phyloP scores from a whole-genome alignment of 768 basidiomycete species.

The Sporobolomyces pararoseus region DNA sequence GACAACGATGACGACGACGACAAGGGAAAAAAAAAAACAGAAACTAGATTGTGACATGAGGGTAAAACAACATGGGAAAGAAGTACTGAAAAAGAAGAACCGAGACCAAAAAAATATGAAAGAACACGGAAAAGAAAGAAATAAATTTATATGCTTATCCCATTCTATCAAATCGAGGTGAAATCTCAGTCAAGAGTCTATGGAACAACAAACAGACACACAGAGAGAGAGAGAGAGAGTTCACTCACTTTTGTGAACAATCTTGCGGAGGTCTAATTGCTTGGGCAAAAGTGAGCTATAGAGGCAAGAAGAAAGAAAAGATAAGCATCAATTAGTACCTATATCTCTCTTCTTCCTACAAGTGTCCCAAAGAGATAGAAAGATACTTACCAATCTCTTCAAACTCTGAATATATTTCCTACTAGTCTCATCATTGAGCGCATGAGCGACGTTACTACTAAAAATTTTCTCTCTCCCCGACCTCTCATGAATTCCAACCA shows the following conservation, averaged over 20 bases:
- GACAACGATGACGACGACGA: too few relatives aligned
- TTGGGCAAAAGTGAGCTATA: conserved; percentile 39
- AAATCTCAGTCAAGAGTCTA: neutral
- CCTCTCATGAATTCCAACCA: conserved; percentile 88
- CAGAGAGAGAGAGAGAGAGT: neutral
- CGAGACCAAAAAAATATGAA: too few relatives aligned
- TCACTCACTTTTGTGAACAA: conserved; percentile 29
- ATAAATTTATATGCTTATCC: too few relatives aligned
- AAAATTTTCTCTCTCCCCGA: conserved; percentile 97
- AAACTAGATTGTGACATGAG: too few relatives aligned
- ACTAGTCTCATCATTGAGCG: conserved; percentile 96
- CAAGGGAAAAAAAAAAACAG: too few relatives aligned
- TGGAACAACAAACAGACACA: neutral
- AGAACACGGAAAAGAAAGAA: too few relatives aligned
- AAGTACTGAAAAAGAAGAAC: too few relatives aligned
- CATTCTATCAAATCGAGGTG: neutral
- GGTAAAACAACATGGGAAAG: too few relatives aligned
- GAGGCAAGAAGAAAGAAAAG: neutral
- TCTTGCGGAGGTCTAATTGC: conserved; percentile 35
- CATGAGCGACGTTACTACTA: conserved; percentile 93
- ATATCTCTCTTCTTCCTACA: neutral
- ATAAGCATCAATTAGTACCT: neutral
- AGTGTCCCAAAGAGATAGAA: conserved; percentile 53
- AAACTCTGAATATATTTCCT: conserved; percentile 97
- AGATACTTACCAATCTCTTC: conserved; percentile 79